Evolutionary conservation across 2,329 filamentous ascomycete genomes (phyloP), one percentile per base, ranked within the genome.

Genomic region (Colletotrichum coccodes): DNA sequence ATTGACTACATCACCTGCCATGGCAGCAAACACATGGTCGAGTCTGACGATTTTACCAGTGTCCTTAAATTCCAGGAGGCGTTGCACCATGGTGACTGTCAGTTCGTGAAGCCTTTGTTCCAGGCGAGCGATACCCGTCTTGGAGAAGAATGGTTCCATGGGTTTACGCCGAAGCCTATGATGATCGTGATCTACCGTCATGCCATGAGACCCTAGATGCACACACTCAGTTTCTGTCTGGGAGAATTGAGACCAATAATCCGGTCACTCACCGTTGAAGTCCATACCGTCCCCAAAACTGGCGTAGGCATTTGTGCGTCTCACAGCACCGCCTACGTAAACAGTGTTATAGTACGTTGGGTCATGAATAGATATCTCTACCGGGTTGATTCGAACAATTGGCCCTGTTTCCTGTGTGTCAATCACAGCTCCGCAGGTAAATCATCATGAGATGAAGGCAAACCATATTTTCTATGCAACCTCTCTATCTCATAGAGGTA

Each of bases 331-430:
- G 8, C n/a, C 52, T 3, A 56, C 52, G 23, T 56, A 56, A 9
- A 56, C 4, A 26, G 52, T 56, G 46, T 77, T 70, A 44, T 75
- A 77, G 53, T 72, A 75, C 8, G 68, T 68, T 0, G 74, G 70
- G 58, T 79, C 75, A 11, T 72, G 50, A 36, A 79, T 73, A 57
- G 75, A 73, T 0, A 79, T 65, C 57, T 77, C 73, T 47, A 71
- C 47, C 11, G 80, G 80, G 64, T 74, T 79, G 68, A 81, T 81
- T 44, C 81, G 79, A 53, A 82, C 73, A 46, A 83, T 79, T 7
- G 77, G 76, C 3, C 75, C 76, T 78, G 47, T 26, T 16, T 12
- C 11, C 8, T 0, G 18, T 6, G 16, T 8, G 12, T 30, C 36
- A 11, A 28, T 40, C n/a, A n/a, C n/a, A n/a, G n/a, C n/a, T n/a